phyloP scores from a whole-genome alignment of 257 asterid genomes.

The Solanum appendiculatum region DNA sequence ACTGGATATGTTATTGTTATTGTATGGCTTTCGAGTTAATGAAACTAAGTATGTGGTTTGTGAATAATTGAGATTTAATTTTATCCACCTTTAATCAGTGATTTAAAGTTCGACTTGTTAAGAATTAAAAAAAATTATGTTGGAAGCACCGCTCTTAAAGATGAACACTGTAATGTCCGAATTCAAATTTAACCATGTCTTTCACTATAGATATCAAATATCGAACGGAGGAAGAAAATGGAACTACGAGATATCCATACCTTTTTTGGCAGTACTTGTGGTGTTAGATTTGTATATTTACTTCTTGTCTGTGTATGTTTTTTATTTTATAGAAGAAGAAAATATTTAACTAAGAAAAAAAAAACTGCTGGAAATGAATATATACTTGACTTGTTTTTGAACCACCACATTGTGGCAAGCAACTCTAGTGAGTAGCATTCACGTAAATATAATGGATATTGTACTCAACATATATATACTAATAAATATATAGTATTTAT shows the following conservation, averaged over 20 bases:
- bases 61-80: background rate
- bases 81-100: no score
- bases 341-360: background rate
- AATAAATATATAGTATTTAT: no score
- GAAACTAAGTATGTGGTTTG: background rate
- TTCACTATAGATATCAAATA: background rate
- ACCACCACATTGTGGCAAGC: background rate
- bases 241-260: background rate
- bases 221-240: background rate
- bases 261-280: background rate
- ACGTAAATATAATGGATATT: background rate
- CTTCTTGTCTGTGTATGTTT: background rate
- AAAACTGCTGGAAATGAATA: background rate
- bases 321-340: background rate
- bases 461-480: background rate
- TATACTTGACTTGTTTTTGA: background rate
- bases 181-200: no score
- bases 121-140: no score
- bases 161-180: fast-evolving
- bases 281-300: background rate
- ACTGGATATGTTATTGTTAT: no score
- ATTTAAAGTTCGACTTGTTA: no score
- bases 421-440: background rate
- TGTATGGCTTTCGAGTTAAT: background rate
- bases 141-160: fast-evolving